Base-by-base conservation (phyloP, 1,284 basidiomycete genomes). In the Ceratobasidium sp. region DNA sequence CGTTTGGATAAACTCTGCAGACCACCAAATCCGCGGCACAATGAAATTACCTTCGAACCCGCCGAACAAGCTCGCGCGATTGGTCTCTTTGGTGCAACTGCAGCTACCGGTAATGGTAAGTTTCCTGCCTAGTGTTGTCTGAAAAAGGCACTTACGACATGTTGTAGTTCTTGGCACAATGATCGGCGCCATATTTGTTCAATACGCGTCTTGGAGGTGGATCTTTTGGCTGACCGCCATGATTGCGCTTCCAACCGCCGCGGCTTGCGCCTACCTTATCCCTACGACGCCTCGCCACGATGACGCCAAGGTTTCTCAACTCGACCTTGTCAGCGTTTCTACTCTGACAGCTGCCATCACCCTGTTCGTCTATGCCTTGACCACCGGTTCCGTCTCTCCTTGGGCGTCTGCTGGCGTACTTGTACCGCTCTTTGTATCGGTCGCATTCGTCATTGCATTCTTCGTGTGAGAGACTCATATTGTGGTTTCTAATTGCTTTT, bases 281-380 rank as follows among this genome's bases (percentile, higher is more conserved):
- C 83, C 83, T 77, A 5, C 79, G 6, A 29, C 54, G 11, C 53
- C 37, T 13, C 27, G 31, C 22, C 63, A 27, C 43, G 48, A 77
- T 3, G 62, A 19, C 31, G 24, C 29, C 8, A 82, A 78, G 74
- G 80, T 77, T 78, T 77, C 77, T 72, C 75, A 71, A 19, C 79
- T 83, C 46, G 83, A 83, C 76, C 48, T 79, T 34, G 65, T 79
- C 6, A 83, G 82, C 43, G 79, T 83, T 56, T 77, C 71, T 0
- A 75, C 79, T 37, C 76, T 83, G 51, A 83, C 81, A 81, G 83
- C 75, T 54, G 79, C 82, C 9, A 73, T 83, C 56, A 76, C 83
- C 54, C 79, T 87, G 24, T 85, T 87, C 79, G 84, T 87, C 54
- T 86, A 84, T 75, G 84, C 84, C 1, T 79, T 87, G 27, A 87